phyloP scores from a whole-genome alignment of 805 yeast genomes.

The Millerozyma acaciae region DNA sequence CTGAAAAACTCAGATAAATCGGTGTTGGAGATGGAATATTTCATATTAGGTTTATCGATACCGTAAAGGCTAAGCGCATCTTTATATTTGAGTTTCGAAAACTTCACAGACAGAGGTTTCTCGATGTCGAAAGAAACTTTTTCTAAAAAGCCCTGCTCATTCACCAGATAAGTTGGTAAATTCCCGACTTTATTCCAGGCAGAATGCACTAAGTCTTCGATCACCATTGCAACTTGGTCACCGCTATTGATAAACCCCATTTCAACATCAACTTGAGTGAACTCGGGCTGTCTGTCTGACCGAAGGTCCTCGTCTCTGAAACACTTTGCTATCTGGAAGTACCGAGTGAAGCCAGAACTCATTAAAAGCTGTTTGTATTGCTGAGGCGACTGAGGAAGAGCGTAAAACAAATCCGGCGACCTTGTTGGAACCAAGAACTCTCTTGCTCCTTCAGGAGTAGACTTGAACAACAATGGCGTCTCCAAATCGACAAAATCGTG shows the following conservation, averaged over 20 bases:
- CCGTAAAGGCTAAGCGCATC: conserved; percentile 77
- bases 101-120: conserved; percentile 9
- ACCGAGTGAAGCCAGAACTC: conserved; percentile 86
- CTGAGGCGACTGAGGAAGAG: conserved; percentile 96
- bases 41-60: conserved; percentile 90
- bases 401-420: conserved; percentile 58
- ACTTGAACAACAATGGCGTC: conserved; percentile 88
- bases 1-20: conserved; percentile 43
- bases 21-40: conserved; percentile 53
- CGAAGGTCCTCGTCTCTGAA: conserved; percentile 95
- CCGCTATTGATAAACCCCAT: conserved; percentile 73
- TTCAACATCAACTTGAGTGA: conserved; percentile 95
- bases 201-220: conserved; percentile 51
- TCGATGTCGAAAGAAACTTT: conserved; percentile 10
- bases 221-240: conserved; percentile 61
- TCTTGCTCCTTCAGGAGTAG: conserved; percentile 97
- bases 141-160: conserved; percentile 27
- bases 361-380: conserved; percentile 92
- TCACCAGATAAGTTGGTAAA: conserved; percentile 35
- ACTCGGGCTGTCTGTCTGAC: conserved; percentile 95
- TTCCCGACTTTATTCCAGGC: conserved; percentile 53
- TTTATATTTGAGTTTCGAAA: conserved; percentile 51
- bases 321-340: conserved; percentile 90
- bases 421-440: conserved; percentile 95
- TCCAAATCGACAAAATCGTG: conserved; percentile 75